A percentile compares a stretch with the other conserved stretches of the same genome.
These are phyloP conservation scores for Leccinum boreale DNA, from an alignment of 768 basidiomycete genomes.

Conservation along the genomic window DNA sequence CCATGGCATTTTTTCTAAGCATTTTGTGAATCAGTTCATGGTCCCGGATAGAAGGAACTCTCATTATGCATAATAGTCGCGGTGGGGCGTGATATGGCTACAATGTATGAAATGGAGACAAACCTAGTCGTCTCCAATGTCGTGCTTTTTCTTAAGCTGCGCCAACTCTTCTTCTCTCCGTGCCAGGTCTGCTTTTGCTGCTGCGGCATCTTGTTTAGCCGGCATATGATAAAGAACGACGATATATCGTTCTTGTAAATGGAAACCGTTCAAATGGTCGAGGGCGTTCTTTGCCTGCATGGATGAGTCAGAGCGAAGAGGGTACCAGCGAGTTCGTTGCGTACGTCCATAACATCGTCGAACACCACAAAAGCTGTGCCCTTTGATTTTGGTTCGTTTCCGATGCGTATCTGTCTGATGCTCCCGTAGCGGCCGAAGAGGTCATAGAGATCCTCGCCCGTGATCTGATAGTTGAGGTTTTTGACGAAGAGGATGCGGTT, in stretches of 20 bases:
- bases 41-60: slow-evolving; percentile 2
- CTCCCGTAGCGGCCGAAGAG: slow-evolving; percentile 97
- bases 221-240: slow-evolving; percentile 98
- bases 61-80: slow-evolving; percentile 10
- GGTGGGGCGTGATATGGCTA: slow-evolving; percentile 5
- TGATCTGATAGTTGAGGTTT: slow-evolving; percentile 90
- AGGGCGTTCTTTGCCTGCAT: slow-evolving; percentile 91
- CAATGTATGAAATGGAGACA: slow-evolving; percentile 15
- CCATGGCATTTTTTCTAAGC: slow-evolving; percentile 1
- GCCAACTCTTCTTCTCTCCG: slow-evolving; percentile 87
- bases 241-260: slow-evolving; percentile 96
- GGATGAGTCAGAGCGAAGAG: slow-evolving; percentile 13
- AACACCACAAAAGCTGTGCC: slow-evolving; percentile 97
- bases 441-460: slow-evolving; percentile 93
- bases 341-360: slow-evolving; percentile 93
- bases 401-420: slow-evolving; percentile 92
- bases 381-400: slow-evolving; percentile 87
- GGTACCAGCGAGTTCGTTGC: slow-evolving; percentile 21
- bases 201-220: slow-evolving; percentile 92
- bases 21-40: slow-evolving; percentile 8
- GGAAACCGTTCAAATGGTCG: slow-evolving; percentile 96
- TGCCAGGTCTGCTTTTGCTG: slow-evolving; percentile 89
- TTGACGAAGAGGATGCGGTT: slow-evolving; percentile 93
- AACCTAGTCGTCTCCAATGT: slow-evolving; percentile 69
- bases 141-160: slow-evolving; percentile 80